Base-by-base conservation (phyloP, 1,284 basidiomycete genomes). In the Volvariella surrecta region DNA sequence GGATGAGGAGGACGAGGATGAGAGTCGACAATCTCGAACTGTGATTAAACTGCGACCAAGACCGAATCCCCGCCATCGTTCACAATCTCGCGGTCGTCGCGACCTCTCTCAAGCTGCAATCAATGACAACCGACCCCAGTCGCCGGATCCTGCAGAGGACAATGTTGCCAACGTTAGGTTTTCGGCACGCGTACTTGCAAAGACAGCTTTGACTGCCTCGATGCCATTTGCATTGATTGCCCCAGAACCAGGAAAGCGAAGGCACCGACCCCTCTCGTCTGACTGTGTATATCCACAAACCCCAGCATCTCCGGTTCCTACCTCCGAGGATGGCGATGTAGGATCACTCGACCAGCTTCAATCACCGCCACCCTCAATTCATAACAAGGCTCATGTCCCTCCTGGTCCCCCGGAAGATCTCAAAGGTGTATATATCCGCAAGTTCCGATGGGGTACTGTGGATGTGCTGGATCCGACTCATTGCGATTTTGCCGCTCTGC, bases 391-490 rank as follows among this genome's bases (percentile, higher is more conserved):
- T 7, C 11, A 6, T 6, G 11, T 6, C 24, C 48, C 59, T 18
- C 66, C 67, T 1, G 65, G 67, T 24, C 76, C 78, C 15, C 81
- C 80, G 19, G 74, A 78, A 22, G 74, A 79, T 55, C 61, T 87
- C 55, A 76, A 71, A 59, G 82, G 83, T 41, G 68, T 82, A 44
- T 89, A 87, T 58, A 69, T 76, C 30, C 67, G 88, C 47, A 80
- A 76, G 56, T 89, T 82, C 59, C 66, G 87, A 53, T 90, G 87
- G 87, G 87, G 88, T 15, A 83, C 74, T 17, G 70, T 90, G 47
- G 87, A 90, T 60, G 87, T 89, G 47, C 74, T 90, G 37, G 73
- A 87, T 58, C 86, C 88, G 43, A 70, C 69, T 39, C 87, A 90
- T 54, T 90, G 87, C 52, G 87, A 90, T 62, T 89, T 87, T 57